Base-by-base conservation (phyloP, 1,284 basidiomycete species). In the Pascua guehoae region DNA sequence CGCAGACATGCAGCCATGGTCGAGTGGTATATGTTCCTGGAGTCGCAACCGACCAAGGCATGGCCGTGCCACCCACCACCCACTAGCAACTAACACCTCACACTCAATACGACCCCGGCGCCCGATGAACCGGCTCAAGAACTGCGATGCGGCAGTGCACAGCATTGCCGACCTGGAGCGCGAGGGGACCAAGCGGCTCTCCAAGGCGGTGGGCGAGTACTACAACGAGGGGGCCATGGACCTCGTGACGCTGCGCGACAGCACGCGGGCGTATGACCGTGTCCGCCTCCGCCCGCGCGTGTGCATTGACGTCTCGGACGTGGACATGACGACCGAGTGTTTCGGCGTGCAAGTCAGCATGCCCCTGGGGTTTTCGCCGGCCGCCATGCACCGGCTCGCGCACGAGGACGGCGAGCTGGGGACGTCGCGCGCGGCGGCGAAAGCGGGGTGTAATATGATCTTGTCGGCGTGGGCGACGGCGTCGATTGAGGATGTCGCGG, bases 361-460 rank as follows among this genome's bases (percentile, higher is more conserved):
- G 49, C 71, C 71, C 1, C 43, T 71, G n/a, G 70, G 69, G 9
- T 61, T 73, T 41, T 62, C 67, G 2, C 71, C 71, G 1, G 61
- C 71, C 1, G 71, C 68, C 1, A 60, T 70, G 49, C 69, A 72
- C 37, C 45, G 51, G n/a, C 41, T 73, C 14, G 71, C 71, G 2
- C 71, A 73, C 49, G 56, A 49, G 15, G 63, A 65, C 37, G 68
- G 61, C 14, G 71, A 73, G 58, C 40, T 62, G 4, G 69, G 52
- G 1, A 68, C 68, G 5, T 63, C 65, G 8, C 50, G 61, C 12
- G 71, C 68, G 4, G 69, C 68, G 8, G 61, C 62, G 12, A 61
- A 60, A 41, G 51, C 56, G 8, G 60, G 61, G 11, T 53, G 64
- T 15, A 53, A 57, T 39, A 70, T 71, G 71, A 54, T 57, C 15